A percentile compares a stretch with the other conserved stretches of the same genome.
phyloP scores from a whole-genome alignment of 2,329 filamentous ascomycete species.

The Aspergillus hiratsukae region DNA sequence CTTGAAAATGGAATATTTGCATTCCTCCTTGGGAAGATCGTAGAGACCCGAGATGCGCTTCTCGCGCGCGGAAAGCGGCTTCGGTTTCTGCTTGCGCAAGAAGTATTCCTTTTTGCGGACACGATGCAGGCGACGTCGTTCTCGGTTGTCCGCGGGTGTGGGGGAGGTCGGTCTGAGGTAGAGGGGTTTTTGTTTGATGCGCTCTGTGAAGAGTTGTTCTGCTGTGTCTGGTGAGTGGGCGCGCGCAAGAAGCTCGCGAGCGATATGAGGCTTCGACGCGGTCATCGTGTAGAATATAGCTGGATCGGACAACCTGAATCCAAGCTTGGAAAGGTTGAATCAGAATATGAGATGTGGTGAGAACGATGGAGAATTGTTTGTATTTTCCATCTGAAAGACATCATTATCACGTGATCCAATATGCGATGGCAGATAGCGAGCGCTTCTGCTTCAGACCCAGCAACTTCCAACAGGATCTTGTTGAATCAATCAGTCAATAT shows the following conservation, averaged over 20 bases:
- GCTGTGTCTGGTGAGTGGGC: slow-evolving; percentile 73
- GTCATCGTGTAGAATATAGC: slow-evolving; percentile 14
- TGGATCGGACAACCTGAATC: neutral
- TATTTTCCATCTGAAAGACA: neutral
- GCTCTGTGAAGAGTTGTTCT: slow-evolving; percentile 70
- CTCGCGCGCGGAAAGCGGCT: slow-evolving; percentile 72
- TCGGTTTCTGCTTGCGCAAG: slow-evolving; percentile 50
- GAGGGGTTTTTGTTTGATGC: slow-evolving; percentile 76
- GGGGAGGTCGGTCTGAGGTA: slow-evolving; percentile 73
- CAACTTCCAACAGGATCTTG: neutral
- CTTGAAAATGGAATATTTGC: slow-evolving; percentile 71
- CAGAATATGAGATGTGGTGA: neutral
- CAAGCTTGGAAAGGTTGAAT: neutral
- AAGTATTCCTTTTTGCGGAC: slow-evolving; percentile 46
- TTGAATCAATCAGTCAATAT: neutral
- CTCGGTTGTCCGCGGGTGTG: slow-evolving; percentile 49
- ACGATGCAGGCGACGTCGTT: slow-evolving; percentile 50
- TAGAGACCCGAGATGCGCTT: slow-evolving; percentile 70
- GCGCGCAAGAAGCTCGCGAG: slow-evolving; percentile 64
- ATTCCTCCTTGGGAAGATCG: slow-evolving; percentile 64
- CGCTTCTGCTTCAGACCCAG: neutral
- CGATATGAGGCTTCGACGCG: slow-evolving; percentile 40
- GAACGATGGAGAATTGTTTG: neutral
- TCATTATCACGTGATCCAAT: neutral
- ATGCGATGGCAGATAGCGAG: neutral